Conservation (phyloP, 305 asterid genomes). For the Solanum hybrid region DNA sequence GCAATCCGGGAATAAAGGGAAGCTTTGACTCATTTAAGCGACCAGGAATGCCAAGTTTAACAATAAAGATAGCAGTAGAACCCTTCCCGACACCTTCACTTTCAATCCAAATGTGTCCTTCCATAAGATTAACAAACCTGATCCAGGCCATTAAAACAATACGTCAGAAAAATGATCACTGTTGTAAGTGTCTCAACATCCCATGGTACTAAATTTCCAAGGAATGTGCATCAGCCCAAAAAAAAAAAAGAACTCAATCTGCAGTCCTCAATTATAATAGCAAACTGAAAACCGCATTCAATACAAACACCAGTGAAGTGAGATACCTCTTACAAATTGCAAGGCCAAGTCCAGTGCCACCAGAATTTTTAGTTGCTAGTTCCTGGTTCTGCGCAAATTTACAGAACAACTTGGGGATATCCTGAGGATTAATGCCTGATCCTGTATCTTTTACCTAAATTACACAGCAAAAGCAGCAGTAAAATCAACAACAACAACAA, state of each 20-base stretch:
- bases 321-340: conserved; percentile 84
- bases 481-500: background rate
- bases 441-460: conserved; percentile 93
- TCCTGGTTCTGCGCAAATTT: conserved; percentile 83
- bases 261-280: background rate
- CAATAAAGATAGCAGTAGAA: conserved; percentile 60
- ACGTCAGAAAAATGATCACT: conserved; percentile 8
- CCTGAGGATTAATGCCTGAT: conserved; percentile 75
- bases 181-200: background rate
- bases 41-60: conserved; percentile 78
- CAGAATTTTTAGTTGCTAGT: conserved; percentile 48
- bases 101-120: conserved; percentile 87
- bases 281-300: background rate
- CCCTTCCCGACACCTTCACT: conserved; percentile 97
- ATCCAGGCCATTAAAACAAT: background rate
- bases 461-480: conserved; percentile 3
- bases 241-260: background rate
- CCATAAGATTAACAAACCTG: conserved; percentile 97
- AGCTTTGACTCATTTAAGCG: conserved; percentile 47
- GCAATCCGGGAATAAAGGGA: conserved; percentile 34
- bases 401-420: conserved; percentile 72
- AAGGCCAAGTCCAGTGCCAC: conserved; percentile 95
- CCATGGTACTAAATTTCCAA: background rate
- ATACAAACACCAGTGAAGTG: background rate
- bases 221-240: background rate